Conservation (phyloP, 2,329 filamentous ascomycete species). For the Diaporthe longicolla region DNA sequence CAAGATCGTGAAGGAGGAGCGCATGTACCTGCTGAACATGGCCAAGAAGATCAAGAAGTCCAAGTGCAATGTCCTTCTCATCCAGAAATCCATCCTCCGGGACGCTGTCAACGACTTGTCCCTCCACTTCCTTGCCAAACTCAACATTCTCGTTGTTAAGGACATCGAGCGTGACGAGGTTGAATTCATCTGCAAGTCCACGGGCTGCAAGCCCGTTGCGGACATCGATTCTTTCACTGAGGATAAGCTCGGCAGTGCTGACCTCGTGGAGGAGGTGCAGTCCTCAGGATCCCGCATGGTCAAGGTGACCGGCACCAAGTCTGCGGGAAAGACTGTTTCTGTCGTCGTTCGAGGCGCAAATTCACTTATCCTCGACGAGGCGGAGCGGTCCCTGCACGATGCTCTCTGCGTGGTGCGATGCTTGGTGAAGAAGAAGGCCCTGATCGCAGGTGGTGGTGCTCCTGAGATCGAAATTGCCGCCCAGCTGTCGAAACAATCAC, state of each 20-base stretch:
- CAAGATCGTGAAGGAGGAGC: slow-evolving; percentile 99
- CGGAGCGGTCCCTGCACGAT: slow-evolving; percentile 95
- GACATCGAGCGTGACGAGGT: slow-evolving; percentile 99
- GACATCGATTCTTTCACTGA: slow-evolving; percentile 99
- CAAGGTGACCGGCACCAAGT: slow-evolving; percentile 93
- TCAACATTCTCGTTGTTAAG: slow-evolving; percentile 95
- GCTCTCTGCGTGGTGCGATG: slow-evolving; percentile 98
- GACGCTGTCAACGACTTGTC: slow-evolving; percentile 98
- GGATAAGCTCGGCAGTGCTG: slow-evolving; percentile 95
- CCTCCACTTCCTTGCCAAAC: slow-evolving; percentile 96
- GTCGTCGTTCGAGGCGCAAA: slow-evolving; percentile 97
- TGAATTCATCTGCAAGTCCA: slow-evolving; percentile 99
- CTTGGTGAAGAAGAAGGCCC: slow-evolving; percentile 99
- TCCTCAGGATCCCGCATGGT: slow-evolving; percentile 91
- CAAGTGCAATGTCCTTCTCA: slow-evolving; percentile 98
- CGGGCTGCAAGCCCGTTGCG: slow-evolving; percentile 98
- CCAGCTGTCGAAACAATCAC: slow-evolving; percentile 84
- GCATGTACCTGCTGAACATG: slow-evolving; percentile 97
- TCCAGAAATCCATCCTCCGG: slow-evolving; percentile 97
- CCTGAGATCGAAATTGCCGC: slow-evolving; percentile 97
- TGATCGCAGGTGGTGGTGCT: slow-evolving; percentile 96
- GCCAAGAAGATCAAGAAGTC: slow-evolving; percentile 99
- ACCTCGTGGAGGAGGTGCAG: slow-evolving; percentile 93
- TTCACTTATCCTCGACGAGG: slow-evolving; percentile 93
- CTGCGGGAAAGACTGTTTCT: slow-evolving; percentile 88